Percentiles rank a stretch among this genome's conserved stretches.
phyloP scores from a whole-genome alignment of 1,284 basidiomycete genomes.

The Mycena citricolor region DNA sequence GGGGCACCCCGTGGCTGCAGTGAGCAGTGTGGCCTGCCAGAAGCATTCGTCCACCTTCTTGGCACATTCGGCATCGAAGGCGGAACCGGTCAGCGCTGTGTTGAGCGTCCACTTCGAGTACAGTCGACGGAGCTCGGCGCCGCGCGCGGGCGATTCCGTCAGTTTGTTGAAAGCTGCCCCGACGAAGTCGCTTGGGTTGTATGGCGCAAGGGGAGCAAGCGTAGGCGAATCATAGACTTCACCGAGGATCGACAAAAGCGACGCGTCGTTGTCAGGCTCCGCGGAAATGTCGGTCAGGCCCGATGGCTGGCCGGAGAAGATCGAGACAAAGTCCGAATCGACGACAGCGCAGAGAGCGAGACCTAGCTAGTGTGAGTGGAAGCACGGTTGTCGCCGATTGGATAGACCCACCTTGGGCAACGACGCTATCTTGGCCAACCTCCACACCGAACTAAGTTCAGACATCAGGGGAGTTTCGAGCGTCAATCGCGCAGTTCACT shows the following conservation, averaged over 20 bases:
- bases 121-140: constrained; percentile 48
- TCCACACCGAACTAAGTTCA: constrained; percentile 54
- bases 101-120: constrained; percentile 49
- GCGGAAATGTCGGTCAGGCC: constrained; percentile 10
- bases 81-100: constrained; percentile 26
- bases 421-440: constrained; percentile 52
- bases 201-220: constrained; percentile 53
- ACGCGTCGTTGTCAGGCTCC: constrained; percentile 21
- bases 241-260: constrained; percentile 41
- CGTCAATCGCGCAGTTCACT: constrained; percentile 27
- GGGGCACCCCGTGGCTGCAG: constrained; percentile 49
- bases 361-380: constrained; percentile 31
- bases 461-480: constrained; percentile 1
- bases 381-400: not conserved
- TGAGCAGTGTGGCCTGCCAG: constrained; percentile 52
- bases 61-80: constrained; percentile 39
- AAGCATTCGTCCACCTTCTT: constrained; percentile 53
- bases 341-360: constrained; percentile 58
- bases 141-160: constrained; percentile 38
- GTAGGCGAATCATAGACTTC: constrained; percentile 52
- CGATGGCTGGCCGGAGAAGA: constrained; percentile 19
- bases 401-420: constrained; percentile 47
- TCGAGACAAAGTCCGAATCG: constrained; percentile 29
- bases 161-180: constrained; percentile 38
- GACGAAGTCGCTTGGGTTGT: constrained; percentile 46